Evolutionary conservation across 352 stramenopile genomes (phyloP).

Genomic region (Phytopythium cucurbitacearum): DNA sequence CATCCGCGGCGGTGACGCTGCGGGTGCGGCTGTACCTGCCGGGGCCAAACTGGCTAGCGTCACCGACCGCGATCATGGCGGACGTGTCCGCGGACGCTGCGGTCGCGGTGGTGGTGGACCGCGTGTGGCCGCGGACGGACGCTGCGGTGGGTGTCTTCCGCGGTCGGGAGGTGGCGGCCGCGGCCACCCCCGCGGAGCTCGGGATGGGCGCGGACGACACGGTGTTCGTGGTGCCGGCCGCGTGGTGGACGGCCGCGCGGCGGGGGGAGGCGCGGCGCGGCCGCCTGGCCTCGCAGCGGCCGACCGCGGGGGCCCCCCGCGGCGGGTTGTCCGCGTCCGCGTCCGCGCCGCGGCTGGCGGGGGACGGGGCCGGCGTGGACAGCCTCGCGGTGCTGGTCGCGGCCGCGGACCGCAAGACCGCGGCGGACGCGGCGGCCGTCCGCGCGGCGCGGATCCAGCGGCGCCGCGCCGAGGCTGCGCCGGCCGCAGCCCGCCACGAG

Average conservation of each 20-base stretch:
- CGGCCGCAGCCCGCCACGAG: slow-evolving; percentile 1
- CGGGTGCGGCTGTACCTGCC: too few species aligned
- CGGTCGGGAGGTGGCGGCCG: too few species aligned
- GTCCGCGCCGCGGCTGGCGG: not conserved
- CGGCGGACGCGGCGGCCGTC: not conserved
- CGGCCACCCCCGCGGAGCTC: too few species aligned
- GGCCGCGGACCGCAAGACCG: slow-evolving; percentile 10
- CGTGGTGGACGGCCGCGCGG: slow-evolving; percentile 9
- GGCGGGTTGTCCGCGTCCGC: slow-evolving; percentile 12
- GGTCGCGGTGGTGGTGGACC: too few species aligned
- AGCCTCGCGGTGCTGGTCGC: slow-evolving; percentile 17
- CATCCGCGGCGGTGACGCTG: too few species aligned
- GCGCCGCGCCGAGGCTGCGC: not conserved
- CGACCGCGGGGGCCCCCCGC: slow-evolving; percentile 35
- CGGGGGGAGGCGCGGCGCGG: slow-evolving; percentile 35
- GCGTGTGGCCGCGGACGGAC: too few species aligned
- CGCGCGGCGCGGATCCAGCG: too few species aligned
- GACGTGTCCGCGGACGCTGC: too few species aligned
- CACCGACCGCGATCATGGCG: too few species aligned
- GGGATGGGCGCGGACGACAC: too few species aligned
- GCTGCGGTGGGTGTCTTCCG: too few species aligned
- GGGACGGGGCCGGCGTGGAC: slow-evolving; percentile 8
- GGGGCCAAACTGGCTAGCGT: too few species aligned
- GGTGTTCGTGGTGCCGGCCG: slow-evolving; percentile 8
- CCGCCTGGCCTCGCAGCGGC: slow-evolving; percentile 39